A percentile compares a stretch with the other conserved stretches of the same genome.
phyloP scores from a whole-genome alignment of 75 land plant species.

The Sequoiadendron giganteum region DNA sequence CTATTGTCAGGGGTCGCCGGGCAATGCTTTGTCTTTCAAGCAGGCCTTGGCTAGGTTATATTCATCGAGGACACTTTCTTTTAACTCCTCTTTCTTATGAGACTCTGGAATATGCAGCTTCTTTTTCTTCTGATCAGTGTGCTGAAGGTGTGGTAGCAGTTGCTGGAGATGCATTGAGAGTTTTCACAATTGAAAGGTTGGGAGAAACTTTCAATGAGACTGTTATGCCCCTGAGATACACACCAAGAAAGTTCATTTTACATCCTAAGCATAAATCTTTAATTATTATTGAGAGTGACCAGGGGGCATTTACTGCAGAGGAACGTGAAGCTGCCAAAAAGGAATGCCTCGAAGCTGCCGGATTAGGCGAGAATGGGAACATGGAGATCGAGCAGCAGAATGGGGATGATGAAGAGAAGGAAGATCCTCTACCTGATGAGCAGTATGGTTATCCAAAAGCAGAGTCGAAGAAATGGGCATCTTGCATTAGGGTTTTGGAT shows the following conservation, averaged over 20 bases:
- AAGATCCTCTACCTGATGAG: conserved; percentile 92
- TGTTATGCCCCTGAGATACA: conserved; percentile 83
- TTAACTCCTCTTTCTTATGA: conserved; percentile 96
- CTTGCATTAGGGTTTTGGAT: conserved; percentile 93
- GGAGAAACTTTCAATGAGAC: conserved; percentile 99
- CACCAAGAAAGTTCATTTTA: conserved; percentile 93
- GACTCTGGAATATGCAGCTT: conserved; percentile 94
- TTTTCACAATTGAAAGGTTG: conserved; percentile 94
- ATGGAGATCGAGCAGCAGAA: conserved; percentile 73
- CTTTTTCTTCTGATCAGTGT: conserved; percentile 98
- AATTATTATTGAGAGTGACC: conserved; percentile 91
- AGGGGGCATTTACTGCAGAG: conserved; percentile 93
- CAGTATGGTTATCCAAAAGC: conserved; percentile 99
- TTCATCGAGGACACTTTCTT: conserved; percentile 95
- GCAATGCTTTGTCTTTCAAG: conserved; percentile 98
- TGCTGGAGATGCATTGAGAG: conserved; percentile 86
- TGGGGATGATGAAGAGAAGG: conserved; percentile 65
- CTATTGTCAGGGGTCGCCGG: conserved; percentile 68
- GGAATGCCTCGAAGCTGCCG: conserved; percentile 81
- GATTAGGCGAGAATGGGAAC: conserved; percentile 71
- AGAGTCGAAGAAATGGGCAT: conserved; percentile 89
- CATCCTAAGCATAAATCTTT: conserved; percentile 84
- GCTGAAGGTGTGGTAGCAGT: conserved; percentile 99
- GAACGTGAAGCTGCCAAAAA: conserved; percentile 86
- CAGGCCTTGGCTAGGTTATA: conserved; percentile 97